A percentile compares a stretch with the other conserved stretches of the same genome.
These are phyloP conservation scores for Heritiera fomes DNA, from an alignment of 345 rosid species.

Conservation along the genomic window DNA sequence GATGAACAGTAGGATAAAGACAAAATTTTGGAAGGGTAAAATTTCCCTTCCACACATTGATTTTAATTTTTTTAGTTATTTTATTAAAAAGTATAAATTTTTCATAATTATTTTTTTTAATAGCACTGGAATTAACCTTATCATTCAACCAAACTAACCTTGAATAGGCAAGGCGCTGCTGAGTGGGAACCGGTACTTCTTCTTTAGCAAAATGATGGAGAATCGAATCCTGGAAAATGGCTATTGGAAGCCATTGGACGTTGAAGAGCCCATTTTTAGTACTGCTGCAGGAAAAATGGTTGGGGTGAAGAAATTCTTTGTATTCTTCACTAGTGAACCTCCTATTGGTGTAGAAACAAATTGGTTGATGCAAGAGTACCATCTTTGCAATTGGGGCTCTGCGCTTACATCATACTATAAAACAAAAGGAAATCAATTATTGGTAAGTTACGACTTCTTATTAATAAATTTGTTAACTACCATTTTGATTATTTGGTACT, in stretches of 20 bases:
- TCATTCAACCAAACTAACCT: no score
- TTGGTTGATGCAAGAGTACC: conserved; percentile 52
- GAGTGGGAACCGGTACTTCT: conserved; percentile 41
- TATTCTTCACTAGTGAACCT: conserved; percentile 29
- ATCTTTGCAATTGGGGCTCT: conserved; percentile 17
- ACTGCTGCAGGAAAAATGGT: conserved; percentile 18
- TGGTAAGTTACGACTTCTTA: conserved; percentile 13
- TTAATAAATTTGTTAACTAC: neutral
- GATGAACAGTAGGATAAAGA: no score
- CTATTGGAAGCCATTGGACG: conserved; percentile 38
- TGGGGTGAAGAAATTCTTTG: conserved; percentile 39
- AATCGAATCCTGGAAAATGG: conserved; percentile 34
- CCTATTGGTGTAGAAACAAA: conserved; percentile 29
- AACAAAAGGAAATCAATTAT: conserved; percentile 18
- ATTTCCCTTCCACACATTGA: no score
- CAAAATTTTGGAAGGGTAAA: no score
- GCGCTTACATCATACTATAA: conserved; percentile 2
- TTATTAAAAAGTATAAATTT: no score
- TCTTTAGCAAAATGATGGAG: conserved; percentile 34
- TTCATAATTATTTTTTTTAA: no score
- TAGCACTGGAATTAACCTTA: no score
- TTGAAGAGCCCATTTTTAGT: conserved; percentile 34
- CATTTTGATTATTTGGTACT: neutral
- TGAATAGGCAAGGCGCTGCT: conserved; percentile 43
- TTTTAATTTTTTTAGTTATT: no score